Percentiles rank a stretch among this genome's conserved stretches.
Evolutionary conservation across 1,139 yeast genomes (phyloP).

Genomic region (Taphrina flavorubra): DNA sequence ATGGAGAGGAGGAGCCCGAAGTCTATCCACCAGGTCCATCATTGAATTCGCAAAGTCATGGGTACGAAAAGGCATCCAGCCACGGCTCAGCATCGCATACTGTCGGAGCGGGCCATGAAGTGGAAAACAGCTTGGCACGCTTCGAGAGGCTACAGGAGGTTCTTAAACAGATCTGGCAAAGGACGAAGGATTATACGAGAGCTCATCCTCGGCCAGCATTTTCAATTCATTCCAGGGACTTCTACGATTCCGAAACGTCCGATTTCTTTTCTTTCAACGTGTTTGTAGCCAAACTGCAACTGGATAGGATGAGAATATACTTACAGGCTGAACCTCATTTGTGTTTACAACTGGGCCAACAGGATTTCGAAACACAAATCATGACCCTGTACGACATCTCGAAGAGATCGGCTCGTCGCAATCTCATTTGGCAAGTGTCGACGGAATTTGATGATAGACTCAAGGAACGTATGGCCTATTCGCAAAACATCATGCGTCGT

Average conservation of each 20-base stretch:
- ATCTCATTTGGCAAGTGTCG: background rate
- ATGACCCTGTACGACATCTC: background rate
- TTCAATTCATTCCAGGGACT: background rate
- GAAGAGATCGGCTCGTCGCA: background rate
- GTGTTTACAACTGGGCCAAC: background rate
- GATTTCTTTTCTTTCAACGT: conserved; percentile 5
- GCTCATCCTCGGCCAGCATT: too few relatives aligned
- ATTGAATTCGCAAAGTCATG: too few relatives aligned
- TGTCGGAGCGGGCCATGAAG: background rate
- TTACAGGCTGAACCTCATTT: background rate
- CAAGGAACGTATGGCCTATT: background rate
- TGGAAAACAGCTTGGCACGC: too few relatives aligned
- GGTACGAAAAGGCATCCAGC: too few relatives aligned
- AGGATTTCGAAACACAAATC: conserved; percentile 1
- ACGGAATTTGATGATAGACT: background rate
- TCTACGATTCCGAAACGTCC: background rate
- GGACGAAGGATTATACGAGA: background rate
- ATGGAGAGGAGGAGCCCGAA: too few relatives aligned
- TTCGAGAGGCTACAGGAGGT: too few relatives aligned
- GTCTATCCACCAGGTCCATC: too few relatives aligned
- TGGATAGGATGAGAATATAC: background rate
- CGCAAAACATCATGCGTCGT: background rate
- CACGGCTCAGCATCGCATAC: background rate
- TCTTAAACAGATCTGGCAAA: background rate
- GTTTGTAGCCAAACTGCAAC: conserved; percentile 8